These are phyloP conservation scores for Alternaria brassicae DNA, from an alignment of 2,329 filamentous ascomycete species.

Conservation along the genomic window DNA sequence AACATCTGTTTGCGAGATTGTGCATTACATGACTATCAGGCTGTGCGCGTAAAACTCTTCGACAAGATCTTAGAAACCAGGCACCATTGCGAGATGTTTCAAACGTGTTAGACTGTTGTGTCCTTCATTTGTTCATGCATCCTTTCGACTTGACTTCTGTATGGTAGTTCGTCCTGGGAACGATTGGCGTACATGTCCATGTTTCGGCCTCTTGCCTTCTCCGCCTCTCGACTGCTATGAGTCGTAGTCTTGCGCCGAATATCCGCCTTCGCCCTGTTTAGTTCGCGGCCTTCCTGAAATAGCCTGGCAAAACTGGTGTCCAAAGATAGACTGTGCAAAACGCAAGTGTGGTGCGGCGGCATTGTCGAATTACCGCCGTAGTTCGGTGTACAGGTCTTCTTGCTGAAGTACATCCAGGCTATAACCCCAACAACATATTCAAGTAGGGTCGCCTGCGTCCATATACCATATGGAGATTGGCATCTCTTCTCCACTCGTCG, in stretches of 20 bases:
- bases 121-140: conserved; percentile 14
- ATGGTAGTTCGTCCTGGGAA: not conserved
- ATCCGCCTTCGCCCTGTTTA: not conserved
- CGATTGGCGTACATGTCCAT: conserved; percentile 5
- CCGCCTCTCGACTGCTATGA: not conserved
- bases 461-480: not conserved
- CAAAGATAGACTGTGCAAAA: not conserved
- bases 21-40: conserved; percentile 3
- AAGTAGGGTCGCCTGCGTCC: not conserved
- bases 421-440: not conserved
- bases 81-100: conserved; percentile 13
- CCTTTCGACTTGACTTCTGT: not conserved
- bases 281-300: not conserved
- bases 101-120: conserved; percentile 17
- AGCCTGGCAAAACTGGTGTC: not conserved
- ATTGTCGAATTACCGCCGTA: not conserved
- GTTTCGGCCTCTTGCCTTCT: not conserved
- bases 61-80: conserved; percentile 11
- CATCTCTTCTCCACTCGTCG: not conserved
- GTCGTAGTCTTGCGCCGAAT: not conserved
- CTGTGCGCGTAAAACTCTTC: not conserved
- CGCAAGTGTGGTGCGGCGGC: not conserved
- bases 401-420: not conserved
- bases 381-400: not conserved
- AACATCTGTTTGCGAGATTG: conserved; percentile 36